phyloP scores from a whole-genome alignment of 768 basidiomycete species.

The Leccinum aurantiacum region DNA sequence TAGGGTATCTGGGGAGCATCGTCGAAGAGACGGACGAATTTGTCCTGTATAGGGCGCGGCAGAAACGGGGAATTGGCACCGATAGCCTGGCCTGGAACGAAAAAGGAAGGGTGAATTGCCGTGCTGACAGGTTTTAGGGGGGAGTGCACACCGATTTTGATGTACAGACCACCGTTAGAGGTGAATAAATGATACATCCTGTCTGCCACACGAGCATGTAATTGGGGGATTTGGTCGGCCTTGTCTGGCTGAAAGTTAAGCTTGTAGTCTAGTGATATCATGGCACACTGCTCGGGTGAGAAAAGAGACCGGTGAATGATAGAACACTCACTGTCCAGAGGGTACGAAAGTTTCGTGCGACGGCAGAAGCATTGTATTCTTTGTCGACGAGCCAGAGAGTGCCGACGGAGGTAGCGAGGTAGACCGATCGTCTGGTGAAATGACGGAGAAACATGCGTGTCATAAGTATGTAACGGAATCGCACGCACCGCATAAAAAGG shows the following conservation, averaged over 20 bases:
- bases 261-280: constrained; percentile 83
- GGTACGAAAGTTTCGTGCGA: constrained; percentile 48
- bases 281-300: constrained; percentile 47
- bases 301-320: not conserved
- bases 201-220: constrained; percentile 84
- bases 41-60: constrained; percentile 79
- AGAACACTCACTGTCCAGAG: constrained; percentile 45
- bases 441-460: constrained; percentile 17
- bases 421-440: constrained; percentile 25
- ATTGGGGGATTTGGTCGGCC: constrained; percentile 67
- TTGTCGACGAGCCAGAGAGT: constrained; percentile 40
- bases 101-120: too few relatives aligned
- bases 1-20: constrained; percentile 86
- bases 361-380: constrained; percentile 49
- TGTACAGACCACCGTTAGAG: constrained; percentile 82
- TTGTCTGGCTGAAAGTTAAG: constrained; percentile 78
- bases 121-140: not conserved
- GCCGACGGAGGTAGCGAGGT: constrained; percentile 28
- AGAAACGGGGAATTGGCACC: constrained; percentile 85
- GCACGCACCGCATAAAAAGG: constrained; percentile 1
- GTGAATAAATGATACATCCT: constrained; percentile 75
- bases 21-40: constrained; percentile 83
- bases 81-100: constrained; percentile 60
- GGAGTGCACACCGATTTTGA: constrained; percentile 64
- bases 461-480: too few relatives aligned